Evolutionary conservation across 2,329 filamentous ascomycete species (phyloP).

Genomic region (Bimuria novae-zelandiae): DNA sequence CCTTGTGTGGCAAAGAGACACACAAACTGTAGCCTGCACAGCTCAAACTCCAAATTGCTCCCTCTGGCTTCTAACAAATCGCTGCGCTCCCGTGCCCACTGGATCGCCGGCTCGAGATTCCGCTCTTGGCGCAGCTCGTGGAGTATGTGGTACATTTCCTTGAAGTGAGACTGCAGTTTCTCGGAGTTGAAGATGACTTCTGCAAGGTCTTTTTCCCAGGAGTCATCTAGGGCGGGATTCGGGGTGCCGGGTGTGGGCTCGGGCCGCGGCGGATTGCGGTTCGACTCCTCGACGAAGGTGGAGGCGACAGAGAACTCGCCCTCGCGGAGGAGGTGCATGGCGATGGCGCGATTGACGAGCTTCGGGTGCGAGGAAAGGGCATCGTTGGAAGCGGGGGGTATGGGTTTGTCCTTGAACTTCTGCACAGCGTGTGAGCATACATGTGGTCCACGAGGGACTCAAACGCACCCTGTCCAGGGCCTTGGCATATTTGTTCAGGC

Average conservation of each 20-base stretch:
- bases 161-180: slow-evolving; percentile 78
- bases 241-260: slow-evolving; percentile 43
- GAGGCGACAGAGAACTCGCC: slow-evolving; percentile 89
- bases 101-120: slow-evolving; percentile 81
- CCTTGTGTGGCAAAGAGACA: slow-evolving; percentile 68
- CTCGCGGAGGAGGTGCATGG: slow-evolving; percentile 94
- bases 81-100: slow-evolving; percentile 79
- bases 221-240: slow-evolving; percentile 39
- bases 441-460: background rate
- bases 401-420: slow-evolving; percentile 66
- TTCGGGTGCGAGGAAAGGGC: slow-evolving; percentile 74
- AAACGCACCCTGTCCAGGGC: slow-evolving; percentile 74
- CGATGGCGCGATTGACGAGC: slow-evolving; percentile 89
- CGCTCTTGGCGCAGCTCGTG: slow-evolving; percentile 71
- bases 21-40: slow-evolving; percentile 86
- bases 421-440: slow-evolving; percentile 34
- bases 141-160: slow-evolving; percentile 88
- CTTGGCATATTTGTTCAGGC: slow-evolving; percentile 82
- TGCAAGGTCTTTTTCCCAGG: slow-evolving; percentile 52
- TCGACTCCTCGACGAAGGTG: slow-evolving; percentile 78
- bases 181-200: slow-evolving; percentile 64
- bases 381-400: slow-evolving; percentile 79
- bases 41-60: slow-evolving; percentile 93
- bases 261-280: slow-evolving; percentile 50
- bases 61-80: slow-evolving; percentile 75